Base-by-base conservation (phyloP, 1,139 yeast species). In the Cylindricascospora bacillispora region DNA sequence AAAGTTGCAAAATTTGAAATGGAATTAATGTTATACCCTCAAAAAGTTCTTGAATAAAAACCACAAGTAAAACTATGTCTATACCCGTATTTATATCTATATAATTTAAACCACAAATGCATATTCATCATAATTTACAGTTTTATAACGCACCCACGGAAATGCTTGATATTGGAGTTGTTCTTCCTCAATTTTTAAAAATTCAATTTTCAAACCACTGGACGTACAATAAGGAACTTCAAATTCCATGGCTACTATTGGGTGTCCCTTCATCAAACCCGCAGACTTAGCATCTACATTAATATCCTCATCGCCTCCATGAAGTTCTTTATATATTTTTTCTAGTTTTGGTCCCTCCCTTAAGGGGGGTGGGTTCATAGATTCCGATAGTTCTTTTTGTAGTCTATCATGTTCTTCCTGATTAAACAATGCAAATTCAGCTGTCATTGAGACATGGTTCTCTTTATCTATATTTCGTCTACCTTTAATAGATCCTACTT, bases 91-190 rank as follows among this genome's bases (percentile, higher is more conserved):
- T 7, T 7, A 7, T 10, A 10, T 18, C 21, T 7, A 18, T 18
- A 7, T 10, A 7, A 18, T 7, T 33, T 34, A 47, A 4, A 47
- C 36, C 25, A 44, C 34, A 28, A 43, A 52, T 24, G 52, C 51
- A 31, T 56, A 58, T 28, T 59, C 63, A 11, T 56, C 56, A 31
- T 63, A 79, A 36, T 66, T 66, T 43, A 67, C 62, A 7, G 79
- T 72, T 35, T 73, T 66, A 49, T 79, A 79, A 36, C 82, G 63
- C 3, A 79, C 82, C 93, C 93, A 79, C 1, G 92, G 89, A 48
- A 79, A 78, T 15, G 81, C 69, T 43, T 79, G 85, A 45, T 77
- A 77, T 41, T 72, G 73, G 35, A 78, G 57, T 43, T 69, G 69
- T 9, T 75, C 73, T 47, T 79, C 92, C 31, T 70, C 69, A 31